Evolutionary conservation across 176 grass and related monocot species (phyloP), one percentile per base, ranked within the genome.

Genomic region (Chrysopogon serrulatus): DNA sequence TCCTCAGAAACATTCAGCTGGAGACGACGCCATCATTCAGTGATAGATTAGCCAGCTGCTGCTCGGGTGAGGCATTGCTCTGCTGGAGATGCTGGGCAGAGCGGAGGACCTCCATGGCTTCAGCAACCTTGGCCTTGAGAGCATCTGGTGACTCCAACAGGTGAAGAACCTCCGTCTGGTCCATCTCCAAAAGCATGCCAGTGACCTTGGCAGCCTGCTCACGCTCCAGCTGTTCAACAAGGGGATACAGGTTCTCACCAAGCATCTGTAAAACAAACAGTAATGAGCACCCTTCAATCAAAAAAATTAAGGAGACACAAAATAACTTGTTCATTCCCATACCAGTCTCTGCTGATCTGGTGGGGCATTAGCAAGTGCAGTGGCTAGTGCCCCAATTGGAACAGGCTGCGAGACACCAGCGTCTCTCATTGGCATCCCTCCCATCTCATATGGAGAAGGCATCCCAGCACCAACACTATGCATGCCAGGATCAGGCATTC

Each of bases 141-240:
- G n/a, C n/a, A n/a, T n/a, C 90, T 15, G 92, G 96, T 0, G 92
- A 98, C 79, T 98, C 96, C 1, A 98, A 79, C 74, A 98, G 76
- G 84, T 98, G 92, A 33, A 95, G 51, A 34, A 98, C 91, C 72
- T 98, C 96, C 26, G 87, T 92, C 87, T 94, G 90, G 54, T 98
- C 96, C 93, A 98, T 95, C 89, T 98, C 93, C 26, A 98, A 66
- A 60, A 95, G 88, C 96, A 98, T 95, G 33, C 89, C 92, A 11
- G 92, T 98, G 4, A 98, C 91, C 70, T 98, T 98, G 0, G 96
- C 92, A 18, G 91, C 91, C 39, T 95, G 79, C 9, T 98, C 92
- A 76, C 82, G 93, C 56, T 98, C 96, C 75, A 98, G 68, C 87
- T 92, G 84, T 69, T 91, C 88, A 56, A 95, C 96, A 57, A 98